These are phyloP conservation scores for Gymnopilus junonius DNA, from an alignment of 768 basidiomycete species.

Conservation along the genomic window DNA sequence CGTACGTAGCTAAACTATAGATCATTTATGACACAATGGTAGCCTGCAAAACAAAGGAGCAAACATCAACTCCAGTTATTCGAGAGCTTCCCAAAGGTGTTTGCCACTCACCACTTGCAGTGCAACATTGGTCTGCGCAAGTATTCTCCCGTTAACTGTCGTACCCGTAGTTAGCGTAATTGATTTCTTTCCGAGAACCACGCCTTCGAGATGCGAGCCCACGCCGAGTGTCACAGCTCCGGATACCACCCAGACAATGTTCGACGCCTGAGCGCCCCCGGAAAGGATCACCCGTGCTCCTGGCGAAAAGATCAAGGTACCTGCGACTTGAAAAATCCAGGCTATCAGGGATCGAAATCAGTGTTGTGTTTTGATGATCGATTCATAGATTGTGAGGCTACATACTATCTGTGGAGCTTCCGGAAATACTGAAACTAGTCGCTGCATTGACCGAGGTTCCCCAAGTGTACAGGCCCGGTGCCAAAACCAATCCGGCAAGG, in stretches of 20 bases:
- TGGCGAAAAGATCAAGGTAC: slow-evolving; percentile 9
- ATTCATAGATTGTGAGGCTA: slow-evolving; percentile 3
- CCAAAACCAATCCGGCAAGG: slow-evolving; percentile 20
- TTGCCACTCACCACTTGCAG: slow-evolving; percentile 14
- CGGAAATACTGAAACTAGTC: slow-evolving; percentile 11
- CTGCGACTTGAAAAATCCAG: slow-evolving; percentile 27
- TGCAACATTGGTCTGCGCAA: slow-evolving; percentile 22
- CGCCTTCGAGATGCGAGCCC: slow-evolving; percentile 20
- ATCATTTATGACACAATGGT: background rate
- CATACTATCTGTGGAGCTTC: slow-evolving; percentile 12
- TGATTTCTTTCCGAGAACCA: slow-evolving; percentile 17
- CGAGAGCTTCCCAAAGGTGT: too few relatives aligned
- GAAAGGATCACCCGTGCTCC: slow-evolving; percentile 15
- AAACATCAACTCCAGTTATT: background rate
- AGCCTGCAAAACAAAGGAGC: background rate
- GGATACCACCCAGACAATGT: slow-evolving; percentile 25
- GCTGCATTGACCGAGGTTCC: slow-evolving; percentile 16
- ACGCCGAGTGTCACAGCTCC: slow-evolving; percentile 15
- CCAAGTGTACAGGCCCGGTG: slow-evolving; percentile 26
- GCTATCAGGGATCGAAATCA: slow-evolving; percentile 10
- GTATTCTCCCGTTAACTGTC: slow-evolving; percentile 22
- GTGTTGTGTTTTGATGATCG: background rate
- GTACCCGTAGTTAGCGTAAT: slow-evolving; percentile 18
- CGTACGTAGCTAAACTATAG: too few relatives aligned
- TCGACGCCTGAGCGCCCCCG: slow-evolving; percentile 22